Evolutionary conservation across 2,329 filamentous ascomycete genomes (phyloP).

Genomic region (Thermoascus crustaceus): DNA sequence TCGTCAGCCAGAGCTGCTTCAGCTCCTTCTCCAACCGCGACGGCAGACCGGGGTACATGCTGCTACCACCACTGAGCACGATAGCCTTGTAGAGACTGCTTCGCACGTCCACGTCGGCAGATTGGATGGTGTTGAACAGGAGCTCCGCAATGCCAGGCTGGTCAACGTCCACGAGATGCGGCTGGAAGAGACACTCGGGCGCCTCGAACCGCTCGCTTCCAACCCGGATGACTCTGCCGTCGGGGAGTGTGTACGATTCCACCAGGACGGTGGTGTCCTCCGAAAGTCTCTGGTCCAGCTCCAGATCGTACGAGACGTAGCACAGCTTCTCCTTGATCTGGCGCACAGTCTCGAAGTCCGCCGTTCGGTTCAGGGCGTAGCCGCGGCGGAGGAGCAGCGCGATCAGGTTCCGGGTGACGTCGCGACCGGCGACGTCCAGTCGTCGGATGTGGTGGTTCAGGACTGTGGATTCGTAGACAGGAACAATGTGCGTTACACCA

Average conservation of each 20-base stretch:
- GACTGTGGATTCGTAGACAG: constrained; percentile 96
- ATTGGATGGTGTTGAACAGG: constrained; percentile 97
- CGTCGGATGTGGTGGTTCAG: constrained; percentile 93
- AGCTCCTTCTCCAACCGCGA: constrained; percentile 95
- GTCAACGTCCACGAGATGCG: constrained; percentile 93
- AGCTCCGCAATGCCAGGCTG: constrained; percentile 95
- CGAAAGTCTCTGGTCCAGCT: constrained; percentile 88
- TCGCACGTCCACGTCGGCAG: constrained; percentile 89
- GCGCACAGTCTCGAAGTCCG: constrained; percentile 96
- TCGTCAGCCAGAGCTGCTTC: constrained; percentile 96
- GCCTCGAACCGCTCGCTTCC: constrained; percentile 97
- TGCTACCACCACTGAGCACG: constrained; percentile 90
- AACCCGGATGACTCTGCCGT: constrained; percentile 90
- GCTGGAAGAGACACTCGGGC: constrained; percentile 96
- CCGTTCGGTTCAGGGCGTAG: constrained; percentile 94
- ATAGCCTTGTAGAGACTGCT: constrained; percentile 94
- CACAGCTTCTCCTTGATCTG: constrained; percentile 99
- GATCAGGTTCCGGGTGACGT: constrained; percentile 97
- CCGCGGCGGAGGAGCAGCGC: constrained; percentile 85
- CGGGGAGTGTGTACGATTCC: constrained; percentile 93
- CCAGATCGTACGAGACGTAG: constrained; percentile 97
- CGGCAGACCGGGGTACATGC: constrained; percentile 97
- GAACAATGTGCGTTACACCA: constrained; percentile 96
- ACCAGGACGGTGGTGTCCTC: constrained; percentile 97
- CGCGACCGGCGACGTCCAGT: constrained; percentile 89